These are phyloP conservation scores for Azolla pinnata DNA, from an alignment of 75 land plant genomes.

Conservation along the genomic window DNA sequence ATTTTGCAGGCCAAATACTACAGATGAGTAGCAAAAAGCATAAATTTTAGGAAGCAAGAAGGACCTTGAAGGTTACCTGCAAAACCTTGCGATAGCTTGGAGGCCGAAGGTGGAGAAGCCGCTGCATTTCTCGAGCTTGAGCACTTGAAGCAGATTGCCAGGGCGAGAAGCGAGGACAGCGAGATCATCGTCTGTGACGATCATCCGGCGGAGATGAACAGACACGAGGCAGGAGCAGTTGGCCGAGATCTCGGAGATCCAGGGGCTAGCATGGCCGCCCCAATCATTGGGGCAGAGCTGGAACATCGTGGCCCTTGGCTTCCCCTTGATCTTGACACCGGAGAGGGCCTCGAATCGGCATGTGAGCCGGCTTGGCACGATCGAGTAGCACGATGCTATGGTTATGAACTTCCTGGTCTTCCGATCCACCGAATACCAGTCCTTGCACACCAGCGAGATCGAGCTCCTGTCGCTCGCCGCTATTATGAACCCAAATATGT, in stretches of 20 bases:
- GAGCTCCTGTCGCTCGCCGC: conserved; percentile 43
- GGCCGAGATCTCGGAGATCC: conserved; percentile 44
- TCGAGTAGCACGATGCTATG: conserved; percentile 67
- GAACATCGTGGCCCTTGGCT: conserved; percentile 82
- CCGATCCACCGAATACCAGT: conserved; percentile 67
- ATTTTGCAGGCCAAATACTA: too few species aligned
- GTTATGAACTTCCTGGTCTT: conserved; percentile 56
- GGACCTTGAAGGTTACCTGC: conserved; percentile 40
- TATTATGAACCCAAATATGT: conserved; percentile 44
- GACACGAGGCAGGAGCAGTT: conserved; percentile 36
- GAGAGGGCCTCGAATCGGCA: conserved; percentile 43
- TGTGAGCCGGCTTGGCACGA: conserved; percentile 41
- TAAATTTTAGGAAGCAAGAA: not conserved
- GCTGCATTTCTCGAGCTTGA: conserved; percentile 62
- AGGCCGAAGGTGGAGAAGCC: conserved; percentile 74
- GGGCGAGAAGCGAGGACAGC: conserved; percentile 25
- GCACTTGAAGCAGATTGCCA: conserved; percentile 30
- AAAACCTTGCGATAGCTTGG: conserved; percentile 27
- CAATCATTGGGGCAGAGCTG: conserved; percentile 69
- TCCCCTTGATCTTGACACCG: conserved; percentile 71
- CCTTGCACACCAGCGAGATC: conserved; percentile 62
- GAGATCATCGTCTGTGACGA: conserved; percentile 59
- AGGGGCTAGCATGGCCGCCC: conserved; percentile 81
- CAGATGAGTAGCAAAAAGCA: not conserved
- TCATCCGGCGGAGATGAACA: conserved; percentile 75